A percentile compares a stretch with the other conserved stretches of the same genome.
Evolutionary conservation across 371 early-diverging fungal genomes (phyloP).

Genomic region (Rhizopus sp.): DNA sequence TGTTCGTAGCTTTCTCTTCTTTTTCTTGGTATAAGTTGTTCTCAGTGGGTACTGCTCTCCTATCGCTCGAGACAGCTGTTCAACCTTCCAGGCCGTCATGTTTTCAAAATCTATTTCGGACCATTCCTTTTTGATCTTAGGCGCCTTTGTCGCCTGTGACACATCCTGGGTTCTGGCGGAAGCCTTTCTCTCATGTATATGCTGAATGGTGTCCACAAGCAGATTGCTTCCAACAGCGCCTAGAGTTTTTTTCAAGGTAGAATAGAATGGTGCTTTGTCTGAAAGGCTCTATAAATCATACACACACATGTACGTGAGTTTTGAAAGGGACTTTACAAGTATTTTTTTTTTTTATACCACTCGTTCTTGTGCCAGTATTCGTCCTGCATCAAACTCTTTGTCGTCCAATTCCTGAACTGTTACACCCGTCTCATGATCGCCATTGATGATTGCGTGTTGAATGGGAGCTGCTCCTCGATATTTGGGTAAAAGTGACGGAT

Average conservation of each 20-base stretch:
- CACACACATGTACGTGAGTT: background rate
- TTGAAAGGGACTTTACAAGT: background rate
- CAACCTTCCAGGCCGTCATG: slow-evolving; percentile 65
- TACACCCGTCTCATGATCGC: slow-evolving; percentile 80
- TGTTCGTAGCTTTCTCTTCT: slow-evolving; percentile 20
- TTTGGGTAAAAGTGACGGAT: slow-evolving; percentile 86
- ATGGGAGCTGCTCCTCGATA: slow-evolving; percentile 95
- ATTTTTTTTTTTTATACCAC: slow-evolving; percentile 35
- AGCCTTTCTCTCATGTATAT: slow-evolving; percentile 57
- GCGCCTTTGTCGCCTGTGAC: slow-evolving; percentile 69
- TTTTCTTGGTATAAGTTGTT: slow-evolving; percentile 7
- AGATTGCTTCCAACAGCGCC: slow-evolving; percentile 67
- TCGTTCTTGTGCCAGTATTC: slow-evolving; percentile 71
- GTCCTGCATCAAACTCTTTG: slow-evolving; percentile 83
- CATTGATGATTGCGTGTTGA: slow-evolving; percentile 82
- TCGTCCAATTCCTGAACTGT: slow-evolving; percentile 85
- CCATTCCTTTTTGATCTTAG: slow-evolving; percentile 65
- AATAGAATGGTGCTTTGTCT: slow-evolving; percentile 26
- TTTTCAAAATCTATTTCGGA: slow-evolving; percentile 62
- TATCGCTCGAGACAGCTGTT: slow-evolving; percentile 72
- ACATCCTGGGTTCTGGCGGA: slow-evolving; percentile 68
- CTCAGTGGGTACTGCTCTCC: slow-evolving; percentile 55
- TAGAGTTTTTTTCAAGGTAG: slow-evolving; percentile 37
- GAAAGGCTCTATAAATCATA: background rate
- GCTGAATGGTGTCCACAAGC: slow-evolving; percentile 60